Evolutionary conservation across 1,284 basidiomycete species (phyloP).

Genomic region (Pisolithus thermaeus): DNA sequence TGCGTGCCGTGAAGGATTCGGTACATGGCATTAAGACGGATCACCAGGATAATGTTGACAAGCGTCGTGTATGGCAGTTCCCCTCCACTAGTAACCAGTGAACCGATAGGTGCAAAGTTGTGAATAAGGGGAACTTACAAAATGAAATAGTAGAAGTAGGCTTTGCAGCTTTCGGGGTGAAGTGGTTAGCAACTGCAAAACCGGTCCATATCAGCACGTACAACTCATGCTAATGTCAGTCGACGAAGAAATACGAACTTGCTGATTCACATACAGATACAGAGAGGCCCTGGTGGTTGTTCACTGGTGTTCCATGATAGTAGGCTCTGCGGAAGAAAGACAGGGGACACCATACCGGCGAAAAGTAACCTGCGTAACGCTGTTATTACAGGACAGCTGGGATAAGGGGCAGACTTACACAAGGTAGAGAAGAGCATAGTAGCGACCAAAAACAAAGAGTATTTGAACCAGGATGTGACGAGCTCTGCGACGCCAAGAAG

Average conservation of each 20-base stretch:
- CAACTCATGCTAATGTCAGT: slow-evolving; percentile 9
- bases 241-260: not conserved
- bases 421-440: slow-evolving; percentile 19
- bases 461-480: not conserved
- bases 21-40: too few species aligned
- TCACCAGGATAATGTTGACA: too few species aligned
- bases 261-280: not conserved
- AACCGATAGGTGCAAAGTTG: too few species aligned
- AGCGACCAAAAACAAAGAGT: slow-evolving; percentile 21
- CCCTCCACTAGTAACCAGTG: too few species aligned
- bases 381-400: not conserved
- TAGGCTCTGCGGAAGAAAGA: not conserved
- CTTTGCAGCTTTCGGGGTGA: slow-evolving; percentile 11
- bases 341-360: not conserved
- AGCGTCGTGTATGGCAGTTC: too few species aligned
- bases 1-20: too few species aligned
- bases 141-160: slow-evolving; percentile 17
- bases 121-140: slow-evolving; percentile 9
- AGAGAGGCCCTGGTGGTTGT: too few species aligned
- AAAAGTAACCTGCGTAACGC: not conserved
- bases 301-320: not conserved
- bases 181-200: not conserved
- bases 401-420: slow-evolving; percentile 8
- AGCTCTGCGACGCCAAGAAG: not conserved
- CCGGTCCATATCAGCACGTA: slow-evolving; percentile 2